Percentiles rank a stretch among this genome's conserved stretches.
Conservation (phyloP, 345 rosid genomes). For the Pistacia atlantica region DNA sequence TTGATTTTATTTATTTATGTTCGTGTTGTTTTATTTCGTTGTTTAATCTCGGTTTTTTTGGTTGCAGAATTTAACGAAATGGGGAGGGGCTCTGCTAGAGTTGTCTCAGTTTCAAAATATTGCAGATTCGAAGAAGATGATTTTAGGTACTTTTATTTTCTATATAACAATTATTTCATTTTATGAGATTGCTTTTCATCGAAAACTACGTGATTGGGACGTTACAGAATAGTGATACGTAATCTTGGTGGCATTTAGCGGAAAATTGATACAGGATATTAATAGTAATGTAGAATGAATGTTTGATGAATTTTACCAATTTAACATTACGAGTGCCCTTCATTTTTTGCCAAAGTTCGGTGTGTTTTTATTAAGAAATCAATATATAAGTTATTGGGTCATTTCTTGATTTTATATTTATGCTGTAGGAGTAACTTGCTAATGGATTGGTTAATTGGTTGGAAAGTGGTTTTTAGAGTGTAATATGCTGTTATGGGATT, state of each 20-base stretch:
- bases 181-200: too few relatives aligned
- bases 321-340: too few relatives aligned
- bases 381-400: too few relatives aligned
- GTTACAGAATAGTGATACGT: too few relatives aligned
- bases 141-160: constrained; percentile 50
- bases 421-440: neutral
- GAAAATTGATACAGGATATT: too few relatives aligned
- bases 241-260: too few relatives aligned
- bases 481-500: neutral
- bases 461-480: neutral
- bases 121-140: constrained; percentile 69
- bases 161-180: neutral
- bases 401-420: neutral
- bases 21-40: neutral
- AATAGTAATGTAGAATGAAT: too few relatives aligned
- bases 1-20: neutral
- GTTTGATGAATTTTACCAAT: too few relatives aligned
- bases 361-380: too few relatives aligned
- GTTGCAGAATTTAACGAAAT: constrained; percentile 72
- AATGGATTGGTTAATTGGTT: neutral
- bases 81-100: constrained; percentile 89
- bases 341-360: too few relatives aligned
- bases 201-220: too few relatives aligned
- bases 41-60: constrained; percentile 4
- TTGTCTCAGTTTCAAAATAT: constrained; percentile 78